Evolutionary conservation across 139 green algal species (phyloP), one percentile per base, ranked within the genome.

Genomic region (Chlorella vulgaris): DNA sequence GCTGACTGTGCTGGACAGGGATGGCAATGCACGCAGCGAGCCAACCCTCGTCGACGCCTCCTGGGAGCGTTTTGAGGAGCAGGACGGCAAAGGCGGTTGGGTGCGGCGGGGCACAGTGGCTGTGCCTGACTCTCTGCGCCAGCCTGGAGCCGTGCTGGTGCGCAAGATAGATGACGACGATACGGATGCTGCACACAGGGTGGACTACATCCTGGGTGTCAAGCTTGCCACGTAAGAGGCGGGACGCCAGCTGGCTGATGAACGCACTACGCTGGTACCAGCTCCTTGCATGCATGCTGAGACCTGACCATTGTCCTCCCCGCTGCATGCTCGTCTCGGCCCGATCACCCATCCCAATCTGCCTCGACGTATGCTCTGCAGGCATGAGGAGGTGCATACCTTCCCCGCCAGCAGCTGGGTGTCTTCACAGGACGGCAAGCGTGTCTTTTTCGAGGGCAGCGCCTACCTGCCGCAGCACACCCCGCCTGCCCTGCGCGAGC

Each of bases 391-490:
- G 39, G 67, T 51, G 67, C 18, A 29, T 28, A 39, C 53, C 39
- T 31, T 74, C 22, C 67, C 24, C 39, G 39, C 43, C 39, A 28
- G 26, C 39, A 60, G 26, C 67, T 74, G 67, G 67, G 21, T 74
- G 26, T 38, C n/a, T 7, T 24, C 28, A 1, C 33, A 31, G 24
- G 39, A 74, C 8, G 67, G 67, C 38, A 21, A 74, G 67, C 67
- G 67, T 28, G 67, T 39, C 38, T 74, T 74, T 39, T 58, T 74
- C 26, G n/a, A 21, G 2, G 47, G 47, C 47, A 39, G 38, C 67
- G 43, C 67, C 39, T 55, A 33, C 67, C 67, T 74, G 67, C 67
- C 67, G 21, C 42, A 74, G 67, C 39, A 55, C 39, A 74, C 67
- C 24, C 67, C 67, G 24, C 26, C 2, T 10, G 38, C 67, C 3